Percentiles rank a stretch among this genome's conserved stretches.
Conservation (phyloP, 345 rosid genomes). For the Erysimum cheiranthoides region DNA sequence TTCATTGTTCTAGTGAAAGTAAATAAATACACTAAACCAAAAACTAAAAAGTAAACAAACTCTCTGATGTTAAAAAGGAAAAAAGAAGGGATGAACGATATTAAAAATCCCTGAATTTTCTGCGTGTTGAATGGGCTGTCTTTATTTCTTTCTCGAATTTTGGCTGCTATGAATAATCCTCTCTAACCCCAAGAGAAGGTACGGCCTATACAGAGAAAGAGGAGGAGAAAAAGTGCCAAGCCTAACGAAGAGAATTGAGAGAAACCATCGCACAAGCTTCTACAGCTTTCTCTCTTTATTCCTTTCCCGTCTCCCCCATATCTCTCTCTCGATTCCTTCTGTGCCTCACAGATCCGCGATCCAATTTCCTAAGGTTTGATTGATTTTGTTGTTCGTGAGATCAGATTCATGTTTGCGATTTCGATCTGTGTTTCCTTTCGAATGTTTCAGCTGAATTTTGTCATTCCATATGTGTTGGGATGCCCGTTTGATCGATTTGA, state of each 20-base stretch:
- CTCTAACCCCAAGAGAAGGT: background rate
- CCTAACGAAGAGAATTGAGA: background rate
- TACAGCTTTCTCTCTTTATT: conserved; percentile 20
- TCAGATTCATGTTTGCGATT: conserved; percentile 7
- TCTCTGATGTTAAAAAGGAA: background rate
- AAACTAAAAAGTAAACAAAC: background rate
- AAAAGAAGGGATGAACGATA: conserved; percentile 4
- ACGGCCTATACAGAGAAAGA: background rate
- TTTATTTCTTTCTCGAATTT: conserved; percentile 14
- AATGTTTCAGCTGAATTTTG: conserved; percentile 24
- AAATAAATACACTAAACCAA: background rate
- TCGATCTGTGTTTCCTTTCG: conserved; percentile 8
- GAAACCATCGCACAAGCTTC: conserved; percentile 17
- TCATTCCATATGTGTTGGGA: background rate
- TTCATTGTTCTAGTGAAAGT: background rate
- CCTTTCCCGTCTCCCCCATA: background rate
- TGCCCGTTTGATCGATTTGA: background rate
- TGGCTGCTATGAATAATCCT: background rate
- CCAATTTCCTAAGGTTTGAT: conserved; percentile 31
- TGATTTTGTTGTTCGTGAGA: conserved; percentile 15
- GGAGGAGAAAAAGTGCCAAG: conserved; percentile 3
- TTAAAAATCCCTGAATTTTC: conserved; percentile 44
- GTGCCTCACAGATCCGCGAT: conserved; percentile 23
- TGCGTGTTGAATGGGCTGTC: conserved; percentile 48
- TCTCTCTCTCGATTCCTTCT: conserved; percentile 1